Conservation (phyloP, 2,329 filamentous ascomycete species). For the Coniochaeta sp. region DNA sequence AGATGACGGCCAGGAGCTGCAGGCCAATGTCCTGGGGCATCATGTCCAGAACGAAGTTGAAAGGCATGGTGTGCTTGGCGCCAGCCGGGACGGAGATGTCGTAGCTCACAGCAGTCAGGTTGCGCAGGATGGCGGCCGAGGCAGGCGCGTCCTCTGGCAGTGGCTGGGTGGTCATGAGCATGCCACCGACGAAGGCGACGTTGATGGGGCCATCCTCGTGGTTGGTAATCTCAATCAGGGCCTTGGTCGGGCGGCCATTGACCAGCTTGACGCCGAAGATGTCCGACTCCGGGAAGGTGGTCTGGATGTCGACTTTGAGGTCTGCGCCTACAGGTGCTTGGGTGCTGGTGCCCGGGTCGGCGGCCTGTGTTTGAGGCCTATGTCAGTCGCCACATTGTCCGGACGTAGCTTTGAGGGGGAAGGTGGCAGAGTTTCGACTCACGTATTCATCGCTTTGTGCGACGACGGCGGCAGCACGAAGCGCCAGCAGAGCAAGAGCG, state of each 20-base stretch:
- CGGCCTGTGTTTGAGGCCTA: slow-evolving; percentile 11
- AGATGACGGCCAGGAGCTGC: slow-evolving; percentile 67
- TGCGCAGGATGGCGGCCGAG: slow-evolving; percentile 61
- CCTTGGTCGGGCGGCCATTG: slow-evolving; percentile 81
- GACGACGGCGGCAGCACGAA: slow-evolving; percentile 58
- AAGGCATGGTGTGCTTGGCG: slow-evolving; percentile 68
- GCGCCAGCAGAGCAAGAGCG: slow-evolving; percentile 62
- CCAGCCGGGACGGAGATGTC: slow-evolving; percentile 67
- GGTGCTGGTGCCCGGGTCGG: slow-evolving; percentile 23
- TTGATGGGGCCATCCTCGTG: slow-evolving; percentile 68
- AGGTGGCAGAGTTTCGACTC: slow-evolving; percentile 6
- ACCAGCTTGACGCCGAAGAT: slow-evolving; percentile 93
- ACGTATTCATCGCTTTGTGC: slow-evolving; percentile 53
- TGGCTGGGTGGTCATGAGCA: slow-evolving; percentile 52
- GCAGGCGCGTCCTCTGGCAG: slow-evolving; percentile 39
- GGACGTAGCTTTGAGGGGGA: slow-evolving; percentile 1
- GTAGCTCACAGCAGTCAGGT: slow-evolving; percentile 74
- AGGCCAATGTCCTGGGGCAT: slow-evolving; percentile 83
- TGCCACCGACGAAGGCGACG: slow-evolving; percentile 69
- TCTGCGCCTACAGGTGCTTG: not conserved
- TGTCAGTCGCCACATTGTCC: slow-evolving; percentile 12
- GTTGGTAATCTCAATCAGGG: slow-evolving; percentile 77
- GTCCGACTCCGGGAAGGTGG: slow-evolving; percentile 62
- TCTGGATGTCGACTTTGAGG: slow-evolving; percentile 57
- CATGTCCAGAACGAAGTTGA: slow-evolving; percentile 83